Evolutionary conservation across 441 rosid genomes (phyloP), one percentile per base, ranked within the genome.

Genomic region (Erysimum pusillum): DNA sequence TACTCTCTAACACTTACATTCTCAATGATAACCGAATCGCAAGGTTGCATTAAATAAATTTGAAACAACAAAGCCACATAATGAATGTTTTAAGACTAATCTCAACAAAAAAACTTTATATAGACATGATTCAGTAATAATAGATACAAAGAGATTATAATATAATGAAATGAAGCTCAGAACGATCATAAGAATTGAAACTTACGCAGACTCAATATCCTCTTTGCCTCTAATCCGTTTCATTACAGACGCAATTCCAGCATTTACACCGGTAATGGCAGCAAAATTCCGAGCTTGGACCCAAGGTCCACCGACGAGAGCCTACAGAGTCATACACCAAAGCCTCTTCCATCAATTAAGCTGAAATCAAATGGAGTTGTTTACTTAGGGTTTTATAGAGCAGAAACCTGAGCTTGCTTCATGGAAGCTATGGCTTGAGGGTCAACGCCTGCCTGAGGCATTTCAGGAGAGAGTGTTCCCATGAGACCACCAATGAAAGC

Each of bases 211-310:
- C 67, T 93, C 91, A 63, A 95, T 88, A 86, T 95, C 99, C 76
- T 93, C 97, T 85, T 93, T 95, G 82, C 98, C 99, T 85, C 98
- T 81, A 81, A 92, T 52, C 69, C 98, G 87, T 80, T 86, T 91
- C 97, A 95, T 86, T 7, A 93, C 86, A 64, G 85, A 87, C 9
- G 97, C 82, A 69, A 95, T 90, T 62, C 98, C 98, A n/a, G 99
- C 92, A 85, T 93, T 92, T 9, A 90, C 95, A 42, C 98, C 93
- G 0, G 97, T 91, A 84, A 95, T 90, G 0, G 92, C 94, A 46
- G 98, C 98, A 69, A 92, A 92, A 67, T 95, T 95, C 14, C 98
- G 99, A 82, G 99, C 99, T 76, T 95, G 97, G 9, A 87, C 77
- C 85, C 91, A 83, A 5, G 97, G 99, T 10, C 99, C 98, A 62